These are phyloP conservation scores for Elymus sibiricus DNA, from an alignment of 176 grass and related monocot species.

Conservation along the genomic window DNA sequence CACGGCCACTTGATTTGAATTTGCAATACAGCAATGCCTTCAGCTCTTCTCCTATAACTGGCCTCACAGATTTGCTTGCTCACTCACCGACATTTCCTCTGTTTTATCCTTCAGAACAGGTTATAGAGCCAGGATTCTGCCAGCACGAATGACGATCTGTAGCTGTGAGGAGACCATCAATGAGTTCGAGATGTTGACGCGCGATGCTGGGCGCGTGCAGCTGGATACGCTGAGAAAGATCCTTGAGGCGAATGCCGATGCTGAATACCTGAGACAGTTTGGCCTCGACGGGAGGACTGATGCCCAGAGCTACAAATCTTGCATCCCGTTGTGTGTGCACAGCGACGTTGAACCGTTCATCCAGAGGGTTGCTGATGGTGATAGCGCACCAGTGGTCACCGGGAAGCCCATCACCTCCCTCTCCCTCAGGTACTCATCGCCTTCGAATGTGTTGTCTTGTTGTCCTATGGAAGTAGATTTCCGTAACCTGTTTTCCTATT, in stretches of 20 bases:
- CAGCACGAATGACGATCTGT: constrained; percentile 53
- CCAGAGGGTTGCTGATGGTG: constrained; percentile 65
- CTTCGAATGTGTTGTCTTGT: not conserved
- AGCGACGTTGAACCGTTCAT: constrained; percentile 72
- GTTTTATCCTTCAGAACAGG: constrained; percentile 10
- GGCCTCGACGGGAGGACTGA: constrained; percentile 77
- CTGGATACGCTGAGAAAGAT: constrained; percentile 66
- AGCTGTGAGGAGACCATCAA: constrained; percentile 59
- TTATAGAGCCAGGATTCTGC: constrained; percentile 19
- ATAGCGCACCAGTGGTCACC: constrained; percentile 55
- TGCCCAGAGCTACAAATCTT: constrained; percentile 67
- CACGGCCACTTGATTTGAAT: not conserved
- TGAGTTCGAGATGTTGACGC: constrained; percentile 66
- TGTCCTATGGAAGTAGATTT: not conserved
- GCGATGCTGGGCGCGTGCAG: constrained; percentile 58
- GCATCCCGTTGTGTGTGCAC: constrained; percentile 70
- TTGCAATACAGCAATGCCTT: not conserved
- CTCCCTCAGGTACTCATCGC: constrained; percentile 61
- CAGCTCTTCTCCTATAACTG: not conserved
- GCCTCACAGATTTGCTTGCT: not conserved
- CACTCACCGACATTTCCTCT: not conserved
- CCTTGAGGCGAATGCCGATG: constrained; percentile 62
- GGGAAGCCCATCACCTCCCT: constrained; percentile 76
- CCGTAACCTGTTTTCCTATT: not conserved
- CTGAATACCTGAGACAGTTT: constrained; percentile 73